Percentiles rank a stretch among this genome's conserved stretches.
Conservation (phyloP, 2,329 filamentous ascomycete species). For the Hypoxylon sp. region DNA sequence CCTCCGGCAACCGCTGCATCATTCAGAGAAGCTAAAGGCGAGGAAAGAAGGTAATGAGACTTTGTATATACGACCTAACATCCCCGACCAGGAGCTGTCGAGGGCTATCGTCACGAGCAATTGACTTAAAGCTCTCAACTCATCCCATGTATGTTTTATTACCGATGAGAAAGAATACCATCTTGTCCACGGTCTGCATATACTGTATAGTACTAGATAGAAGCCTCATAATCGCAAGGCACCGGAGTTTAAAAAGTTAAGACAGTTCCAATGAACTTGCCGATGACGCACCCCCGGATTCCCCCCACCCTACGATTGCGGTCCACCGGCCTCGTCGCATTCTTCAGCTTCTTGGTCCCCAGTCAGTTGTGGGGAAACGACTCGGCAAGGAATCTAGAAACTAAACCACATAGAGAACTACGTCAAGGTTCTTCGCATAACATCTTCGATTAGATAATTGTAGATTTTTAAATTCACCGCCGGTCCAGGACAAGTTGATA, state of each 20-base stretch:
- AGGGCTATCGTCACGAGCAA: constrained; percentile 37
- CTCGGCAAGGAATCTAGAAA: constrained; percentile 22
- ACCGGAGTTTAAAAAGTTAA: constrained; percentile 21
- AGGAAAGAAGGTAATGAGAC: constrained; percentile 45
- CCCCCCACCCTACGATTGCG: constrained; percentile 12
- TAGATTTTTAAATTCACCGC: constrained; percentile 36
- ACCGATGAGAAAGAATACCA: constrained; percentile 24
- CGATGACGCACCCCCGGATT: constrained; percentile 31
- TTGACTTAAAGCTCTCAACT: constrained; percentile 52
- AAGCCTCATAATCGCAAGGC: constrained; percentile 38
- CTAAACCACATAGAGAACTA: constrained; percentile 31
- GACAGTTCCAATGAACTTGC: constrained; percentile 15
- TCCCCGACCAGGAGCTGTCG: constrained; percentile 22
- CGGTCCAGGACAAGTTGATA: constrained; percentile 16
- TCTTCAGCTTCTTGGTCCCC: constrained; percentile 9
- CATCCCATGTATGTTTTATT: constrained; percentile 47
- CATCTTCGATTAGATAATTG: constrained; percentile 35
- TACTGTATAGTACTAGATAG: constrained; percentile 46
- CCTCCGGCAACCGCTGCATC: constrained; percentile 51
- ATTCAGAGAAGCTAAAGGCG: constrained; percentile 48
- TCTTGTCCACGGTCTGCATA: constrained; percentile 23
- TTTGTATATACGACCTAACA: constrained; percentile 34
- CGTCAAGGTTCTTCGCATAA: constrained; percentile 29
- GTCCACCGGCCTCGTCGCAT: constrained; percentile 3
- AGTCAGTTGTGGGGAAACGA: constrained; percentile 31